Evolutionary conservation across 164 flowering plant species (phyloP).

Genomic region (Aristolochia contorta): DNA sequence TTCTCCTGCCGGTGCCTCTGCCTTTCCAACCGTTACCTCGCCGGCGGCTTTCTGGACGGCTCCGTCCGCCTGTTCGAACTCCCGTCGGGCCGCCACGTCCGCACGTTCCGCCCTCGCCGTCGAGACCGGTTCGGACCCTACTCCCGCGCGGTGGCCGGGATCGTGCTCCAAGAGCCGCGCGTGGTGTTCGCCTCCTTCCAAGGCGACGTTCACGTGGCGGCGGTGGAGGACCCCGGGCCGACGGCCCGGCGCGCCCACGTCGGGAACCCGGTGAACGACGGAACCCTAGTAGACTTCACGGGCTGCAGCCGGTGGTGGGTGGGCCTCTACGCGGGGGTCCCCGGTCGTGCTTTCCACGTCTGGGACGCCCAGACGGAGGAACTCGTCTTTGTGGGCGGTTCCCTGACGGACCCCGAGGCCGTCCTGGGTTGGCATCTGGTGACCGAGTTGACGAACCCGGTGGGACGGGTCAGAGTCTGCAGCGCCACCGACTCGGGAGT

Average conservation of each 20-base stretch:
- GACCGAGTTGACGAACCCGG: slow-evolving; percentile 33
- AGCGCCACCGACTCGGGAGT: slow-evolving; percentile 30
- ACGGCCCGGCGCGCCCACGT: slow-evolving; percentile 31
- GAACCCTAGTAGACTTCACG: slow-evolving; percentile 54
- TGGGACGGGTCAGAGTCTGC: slow-evolving; percentile 60
- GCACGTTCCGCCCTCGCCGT: slow-evolving; percentile 41
- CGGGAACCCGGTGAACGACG: slow-evolving; percentile 54
- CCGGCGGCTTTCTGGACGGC: slow-evolving; percentile 75
- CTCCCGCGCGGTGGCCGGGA: slow-evolving; percentile 68
- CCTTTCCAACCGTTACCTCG: slow-evolving; percentile 55
- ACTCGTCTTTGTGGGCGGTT: slow-evolving; percentile 51
- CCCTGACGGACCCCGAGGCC: slow-evolving; percentile 65
- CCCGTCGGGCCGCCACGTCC: slow-evolving; percentile 24
- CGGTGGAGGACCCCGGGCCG: slow-evolving; percentile 4
- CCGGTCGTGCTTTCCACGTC: slow-evolving; percentile 59
- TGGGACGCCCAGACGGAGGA: slow-evolving; percentile 61
- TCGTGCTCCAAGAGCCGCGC: slow-evolving; percentile 26
- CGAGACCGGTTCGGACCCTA: slow-evolving; percentile 49
- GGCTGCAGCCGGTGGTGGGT: slow-evolving; percentile 73
- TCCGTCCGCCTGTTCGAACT: slow-evolving; percentile 64
- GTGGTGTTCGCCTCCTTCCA: slow-evolving; percentile 65
- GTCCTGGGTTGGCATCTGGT: slow-evolving; percentile 74
- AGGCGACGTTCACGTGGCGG: slow-evolving; percentile 59
- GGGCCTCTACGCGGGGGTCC: slow-evolving; percentile 74
- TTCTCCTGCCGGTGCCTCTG: slow-evolving; percentile 59